A percentile compares a stretch with the other conserved stretches of the same genome.
phyloP scores from a whole-genome alignment of 306 rosid species.

The Ziziphus jujuba region DNA sequence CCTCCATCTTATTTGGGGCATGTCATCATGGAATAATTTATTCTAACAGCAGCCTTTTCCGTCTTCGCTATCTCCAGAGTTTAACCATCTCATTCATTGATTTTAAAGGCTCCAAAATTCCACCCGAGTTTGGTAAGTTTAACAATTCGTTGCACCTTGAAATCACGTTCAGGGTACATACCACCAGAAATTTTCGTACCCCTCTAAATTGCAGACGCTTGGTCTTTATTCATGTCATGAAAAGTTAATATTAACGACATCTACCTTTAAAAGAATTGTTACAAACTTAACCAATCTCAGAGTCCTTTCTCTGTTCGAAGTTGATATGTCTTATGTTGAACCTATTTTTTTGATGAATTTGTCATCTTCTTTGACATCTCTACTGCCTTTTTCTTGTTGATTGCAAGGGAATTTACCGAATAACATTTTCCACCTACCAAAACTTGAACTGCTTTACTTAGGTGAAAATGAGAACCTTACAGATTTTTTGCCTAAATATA shows the following conservation, averaged over 20 bases:
- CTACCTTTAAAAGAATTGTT: not conserved
- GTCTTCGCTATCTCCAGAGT: not conserved
- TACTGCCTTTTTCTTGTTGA: accelerated
- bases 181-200: not conserved
- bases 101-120: slow-evolving; percentile 8
- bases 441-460: not conserved
- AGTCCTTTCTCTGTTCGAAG: not conserved
- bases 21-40: slow-evolving; percentile 9
- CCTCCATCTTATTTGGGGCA: not conserved
- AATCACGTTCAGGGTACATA: not conserved
- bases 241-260: not conserved
- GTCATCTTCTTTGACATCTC: slow-evolving; percentile 13
- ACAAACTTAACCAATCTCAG: not conserved
- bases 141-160: not conserved
- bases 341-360: slow-evolving; percentile 2
- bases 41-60: slow-evolving; percentile 16
- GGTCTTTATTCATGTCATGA: too few relatives aligned
- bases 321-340: not conserved
- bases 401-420: not conserved
- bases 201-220: not conserved
- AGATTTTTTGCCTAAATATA: not conserved
- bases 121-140: slow-evolving; percentile 3
- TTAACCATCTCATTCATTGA: not conserved
- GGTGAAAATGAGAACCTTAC: accelerated
- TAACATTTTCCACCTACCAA: not conserved